Conservation (phyloP, 495 filamentous ascomycete species). For the Penicillium chermesinum region DNA sequence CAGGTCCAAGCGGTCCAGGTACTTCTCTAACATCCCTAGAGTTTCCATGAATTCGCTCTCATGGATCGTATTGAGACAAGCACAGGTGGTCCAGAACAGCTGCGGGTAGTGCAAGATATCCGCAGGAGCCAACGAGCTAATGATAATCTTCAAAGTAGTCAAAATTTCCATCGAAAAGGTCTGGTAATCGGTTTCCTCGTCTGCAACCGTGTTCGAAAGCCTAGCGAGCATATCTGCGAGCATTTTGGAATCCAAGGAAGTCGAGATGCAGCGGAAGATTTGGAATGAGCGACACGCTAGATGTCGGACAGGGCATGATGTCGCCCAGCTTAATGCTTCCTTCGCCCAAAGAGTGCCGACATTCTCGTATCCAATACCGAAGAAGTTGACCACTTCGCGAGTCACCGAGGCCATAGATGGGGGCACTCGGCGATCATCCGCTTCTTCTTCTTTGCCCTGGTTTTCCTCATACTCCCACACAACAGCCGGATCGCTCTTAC, state of each 20-base stretch:
- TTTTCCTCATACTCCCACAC: constrained; percentile 94
- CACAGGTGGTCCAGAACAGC: constrained; percentile 95
- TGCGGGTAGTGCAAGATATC: constrained; percentile 85
- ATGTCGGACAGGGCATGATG: constrained; percentile 92
- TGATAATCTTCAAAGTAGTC: constrained; percentile 85
- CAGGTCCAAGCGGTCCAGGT: constrained; percentile 79
- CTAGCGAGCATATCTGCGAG: constrained; percentile 91
- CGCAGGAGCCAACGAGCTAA: constrained; percentile 70
- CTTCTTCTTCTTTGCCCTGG: constrained; percentile 63
- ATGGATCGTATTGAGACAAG: constrained; percentile 91
- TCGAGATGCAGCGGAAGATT: constrained; percentile 89
- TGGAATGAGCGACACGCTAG: constrained; percentile 96
- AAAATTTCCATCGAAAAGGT: constrained; percentile 97
- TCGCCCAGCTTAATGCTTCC: constrained; percentile 88
- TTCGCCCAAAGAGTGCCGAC: constrained; percentile 87
- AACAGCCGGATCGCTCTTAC: constrained; percentile 76
- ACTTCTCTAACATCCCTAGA: constrained; percentile 83
- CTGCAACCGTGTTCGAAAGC: constrained; percentile 91
- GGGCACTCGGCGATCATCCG: constrained; percentile 75
- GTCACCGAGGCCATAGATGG: constrained; percentile 79
- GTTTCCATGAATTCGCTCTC: constrained; percentile 92
- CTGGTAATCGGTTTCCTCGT: constrained; percentile 85
- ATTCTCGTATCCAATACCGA: constrained; percentile 77
- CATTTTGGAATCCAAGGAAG: constrained; percentile 85
- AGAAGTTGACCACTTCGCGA: constrained; percentile 73